These are phyloP conservation scores for Fraxinus paxiana DNA, from an alignment of 305 asterid genomes.

Conservation along the genomic window DNA sequence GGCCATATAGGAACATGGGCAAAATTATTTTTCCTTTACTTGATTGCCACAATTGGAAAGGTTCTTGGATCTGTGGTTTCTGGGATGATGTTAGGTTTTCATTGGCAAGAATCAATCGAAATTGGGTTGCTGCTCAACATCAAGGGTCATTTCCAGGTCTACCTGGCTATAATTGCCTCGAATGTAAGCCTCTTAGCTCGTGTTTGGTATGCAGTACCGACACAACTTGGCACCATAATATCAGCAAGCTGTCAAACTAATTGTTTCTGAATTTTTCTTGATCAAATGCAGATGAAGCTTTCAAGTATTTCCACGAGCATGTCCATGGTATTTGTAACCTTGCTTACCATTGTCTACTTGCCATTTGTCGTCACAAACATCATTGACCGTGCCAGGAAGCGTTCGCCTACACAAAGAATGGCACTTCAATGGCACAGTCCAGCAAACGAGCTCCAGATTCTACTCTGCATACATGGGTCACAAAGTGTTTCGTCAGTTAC, in stretches of 20 bases:
- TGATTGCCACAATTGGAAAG: conserved; percentile 58
- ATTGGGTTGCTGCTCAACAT: conserved; percentile 65
- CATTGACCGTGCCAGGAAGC: conserved; percentile 72
- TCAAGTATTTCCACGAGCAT: conserved; percentile 57
- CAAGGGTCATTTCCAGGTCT: conserved; percentile 88
- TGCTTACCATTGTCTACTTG: conserved; percentile 61
- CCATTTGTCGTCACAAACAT: conserved; percentile 65
- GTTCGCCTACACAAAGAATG: conserved; percentile 75
- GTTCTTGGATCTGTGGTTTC: conserved; percentile 60
- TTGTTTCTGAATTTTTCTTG: background rate
- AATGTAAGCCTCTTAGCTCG: conserved; percentile 37
- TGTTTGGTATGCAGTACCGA: background rate
- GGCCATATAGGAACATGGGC: conserved; percentile 44
- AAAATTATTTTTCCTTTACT: conserved; percentile 31
- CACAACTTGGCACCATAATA: background rate
- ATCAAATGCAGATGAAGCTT: conserved; percentile 49
- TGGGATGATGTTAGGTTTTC: conserved; percentile 70
- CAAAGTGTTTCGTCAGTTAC: conserved; percentile 46
- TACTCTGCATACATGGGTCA: conserved; percentile 57
- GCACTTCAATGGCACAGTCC: conserved; percentile 76
- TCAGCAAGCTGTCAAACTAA: background rate
- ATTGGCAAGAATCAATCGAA: conserved; percentile 82
- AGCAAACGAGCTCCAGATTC: conserved; percentile 49
- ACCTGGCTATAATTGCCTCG: conserved; percentile 59
- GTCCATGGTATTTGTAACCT: conserved; percentile 49